These are phyloP conservation scores for Endoconidiophora polonica DNA, from an alignment of 2,329 filamentous ascomycete genomes.

Conservation along the genomic window DNA sequence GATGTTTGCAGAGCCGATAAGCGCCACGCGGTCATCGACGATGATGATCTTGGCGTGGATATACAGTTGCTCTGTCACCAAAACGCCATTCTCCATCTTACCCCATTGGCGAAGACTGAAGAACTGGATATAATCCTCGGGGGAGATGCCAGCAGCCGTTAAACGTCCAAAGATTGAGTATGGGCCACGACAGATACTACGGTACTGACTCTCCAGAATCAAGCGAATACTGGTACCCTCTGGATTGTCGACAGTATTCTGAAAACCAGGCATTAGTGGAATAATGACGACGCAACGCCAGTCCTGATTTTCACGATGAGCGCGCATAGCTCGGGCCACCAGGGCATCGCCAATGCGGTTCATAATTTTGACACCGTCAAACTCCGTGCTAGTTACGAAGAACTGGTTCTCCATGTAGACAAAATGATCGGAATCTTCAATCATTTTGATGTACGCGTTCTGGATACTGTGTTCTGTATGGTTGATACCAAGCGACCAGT, in stretches of 20 bases:
- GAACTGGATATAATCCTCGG: slow-evolving; percentile 90
- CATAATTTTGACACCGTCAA: slow-evolving; percentile 70
- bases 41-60: slow-evolving; percentile 97
- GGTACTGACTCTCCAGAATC: slow-evolving; percentile 94
- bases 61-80: slow-evolving; percentile 92
- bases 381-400: slow-evolving; percentile 85
- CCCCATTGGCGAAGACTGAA: slow-evolving; percentile 89
- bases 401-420: slow-evolving; percentile 99
- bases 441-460: slow-evolving; percentile 86
- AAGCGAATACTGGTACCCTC: slow-evolving; percentile 87
- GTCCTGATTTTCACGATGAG: slow-evolving; percentile 65
- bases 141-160: slow-evolving; percentile 64
- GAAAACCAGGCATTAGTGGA: slow-evolving; percentile 94
- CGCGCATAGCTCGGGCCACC: slow-evolving; percentile 77
- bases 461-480: slow-evolving; percentile 88
- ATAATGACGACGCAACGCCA: slow-evolving; percentile 87
- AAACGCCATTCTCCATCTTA: slow-evolving; percentile 64
- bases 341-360: slow-evolving; percentile 91
- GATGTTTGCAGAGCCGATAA: slow-evolving; percentile 97
- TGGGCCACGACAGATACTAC: slow-evolving; percentile 86
- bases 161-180: slow-evolving; percentile 82
- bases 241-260: slow-evolving; percentile 86
- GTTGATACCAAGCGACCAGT: slow-evolving; percentile 84
- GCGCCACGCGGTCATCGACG: slow-evolving; percentile 78
- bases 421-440: slow-evolving; percentile 88